Conservation (phyloP, 176 grass and related monocot genomes). For the Zoysia pacifica region DNA sequence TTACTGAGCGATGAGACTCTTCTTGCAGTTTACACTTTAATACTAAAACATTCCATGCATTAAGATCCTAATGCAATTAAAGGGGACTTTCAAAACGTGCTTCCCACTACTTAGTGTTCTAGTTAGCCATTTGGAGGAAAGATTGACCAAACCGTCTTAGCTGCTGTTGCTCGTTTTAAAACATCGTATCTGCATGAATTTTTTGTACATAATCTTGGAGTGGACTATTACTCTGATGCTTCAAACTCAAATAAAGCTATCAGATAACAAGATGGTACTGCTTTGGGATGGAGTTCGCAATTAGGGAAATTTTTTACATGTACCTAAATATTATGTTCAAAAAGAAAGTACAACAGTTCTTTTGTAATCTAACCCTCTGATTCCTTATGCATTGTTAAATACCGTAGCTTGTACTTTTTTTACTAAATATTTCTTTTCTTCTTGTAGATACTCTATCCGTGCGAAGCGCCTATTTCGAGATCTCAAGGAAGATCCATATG, state of each 20-base stretch:
- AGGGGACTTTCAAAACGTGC: not conserved
- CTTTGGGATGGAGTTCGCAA: not conserved
- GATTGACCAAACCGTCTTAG: not conserved
- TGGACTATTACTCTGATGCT: not conserved
- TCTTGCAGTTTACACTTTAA: conserved; percentile 21
- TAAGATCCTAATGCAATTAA: not conserved
- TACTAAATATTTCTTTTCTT: conserved; percentile 12
- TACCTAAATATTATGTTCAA: not conserved
- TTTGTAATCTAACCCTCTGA: not conserved
- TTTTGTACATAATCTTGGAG: not conserved
- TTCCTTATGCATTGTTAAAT: not conserved
- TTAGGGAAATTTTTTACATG: not conserved
- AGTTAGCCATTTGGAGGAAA: too few species aligned
- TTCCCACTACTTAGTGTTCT: not conserved
- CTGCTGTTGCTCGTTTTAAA: not conserved
- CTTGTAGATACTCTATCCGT: conserved; percentile 66
- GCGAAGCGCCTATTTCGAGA: conserved; percentile 76
- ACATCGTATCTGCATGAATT: not conserved
- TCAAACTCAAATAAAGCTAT: not conserved
- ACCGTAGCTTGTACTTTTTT: conserved; percentile 1
- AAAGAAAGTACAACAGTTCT: not conserved
- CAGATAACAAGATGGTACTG: not conserved
- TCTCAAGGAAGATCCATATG: conserved; percentile 71
- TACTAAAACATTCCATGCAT: not conserved
- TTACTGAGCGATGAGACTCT: not conserved